Percentiles rank a stretch among this genome's conserved stretches.
Evolutionary conservation across 2,329 filamentous ascomycete genomes (phyloP).

Genomic region (Mollisiaceae sp.): DNA sequence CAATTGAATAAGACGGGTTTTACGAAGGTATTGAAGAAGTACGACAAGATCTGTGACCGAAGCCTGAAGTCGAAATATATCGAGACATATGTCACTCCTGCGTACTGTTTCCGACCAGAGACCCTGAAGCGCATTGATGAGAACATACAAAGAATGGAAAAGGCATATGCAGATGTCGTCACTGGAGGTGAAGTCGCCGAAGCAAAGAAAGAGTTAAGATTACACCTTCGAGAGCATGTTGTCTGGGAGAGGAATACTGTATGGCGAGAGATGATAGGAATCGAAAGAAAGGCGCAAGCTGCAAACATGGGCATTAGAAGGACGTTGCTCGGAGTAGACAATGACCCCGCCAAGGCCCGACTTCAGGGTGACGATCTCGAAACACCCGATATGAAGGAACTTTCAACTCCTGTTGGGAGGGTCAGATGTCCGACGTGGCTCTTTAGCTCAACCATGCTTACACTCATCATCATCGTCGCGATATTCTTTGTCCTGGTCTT

Average conservation of each 20-base stretch:
- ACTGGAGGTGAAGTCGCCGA: conserved; percentile 78
- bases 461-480: conserved; percentile 70
- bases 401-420: conserved; percentile 80
- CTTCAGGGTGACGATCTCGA: conserved; percentile 85
- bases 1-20: conserved; percentile 98
- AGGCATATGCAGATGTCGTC: conserved; percentile 79
- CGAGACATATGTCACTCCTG: conserved; percentile 71
- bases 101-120: conserved; percentile 79
- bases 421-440: conserved; percentile 82
- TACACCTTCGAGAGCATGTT: conserved; percentile 93
- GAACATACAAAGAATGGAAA: conserved; percentile 76
- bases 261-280: conserved; percentile 98
- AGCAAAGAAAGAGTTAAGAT: conserved; percentile 83
- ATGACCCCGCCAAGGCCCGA: conserved; percentile 68
- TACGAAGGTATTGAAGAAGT: conserved; percentile 96
- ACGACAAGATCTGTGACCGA: conserved; percentile 92
- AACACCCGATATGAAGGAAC: conserved; percentile 64
- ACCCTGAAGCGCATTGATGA: conserved; percentile 75
- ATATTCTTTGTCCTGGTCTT: conserved; percentile 77
- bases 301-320: conserved; percentile 82
- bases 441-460: conserved; percentile 80
- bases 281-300: conserved; percentile 93
- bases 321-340: conserved; percentile 78
- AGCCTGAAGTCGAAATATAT: conserved; percentile 81
- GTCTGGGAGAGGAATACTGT: conserved; percentile 99